Conservation (phyloP, 768 basidiomycete species). For the Rhodocollybia butyracea region DNA sequence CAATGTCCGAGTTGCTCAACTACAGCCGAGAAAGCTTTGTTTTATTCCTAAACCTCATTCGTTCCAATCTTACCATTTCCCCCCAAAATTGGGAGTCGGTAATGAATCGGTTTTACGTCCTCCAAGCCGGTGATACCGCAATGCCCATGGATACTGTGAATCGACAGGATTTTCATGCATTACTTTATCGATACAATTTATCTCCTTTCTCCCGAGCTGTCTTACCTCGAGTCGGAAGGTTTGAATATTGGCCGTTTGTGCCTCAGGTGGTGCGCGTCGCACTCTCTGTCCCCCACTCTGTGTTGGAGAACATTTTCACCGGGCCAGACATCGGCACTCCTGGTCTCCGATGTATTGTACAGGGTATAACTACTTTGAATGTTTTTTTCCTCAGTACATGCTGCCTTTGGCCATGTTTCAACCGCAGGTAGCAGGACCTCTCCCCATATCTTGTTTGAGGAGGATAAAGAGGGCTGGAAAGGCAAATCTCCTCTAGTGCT, state of each 20-base stretch:
- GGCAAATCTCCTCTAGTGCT: slow-evolving; percentile 24
- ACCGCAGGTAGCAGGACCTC: slow-evolving; percentile 15
- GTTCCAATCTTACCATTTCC: slow-evolving; percentile 24
- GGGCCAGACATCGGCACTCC: slow-evolving; percentile 23
- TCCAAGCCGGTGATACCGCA: slow-evolving; percentile 15
- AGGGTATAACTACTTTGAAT: slow-evolving; percentile 20
- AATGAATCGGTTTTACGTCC: slow-evolving; percentile 31
- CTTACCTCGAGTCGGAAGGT: slow-evolving; percentile 16
- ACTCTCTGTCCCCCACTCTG: slow-evolving; percentile 31
- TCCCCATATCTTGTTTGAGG: slow-evolving; percentile 15
- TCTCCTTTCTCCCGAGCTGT: slow-evolving; percentile 20
- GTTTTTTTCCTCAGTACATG: slow-evolving; percentile 28
- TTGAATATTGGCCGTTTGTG: slow-evolving; percentile 26
- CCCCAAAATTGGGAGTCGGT: slow-evolving; percentile 38
- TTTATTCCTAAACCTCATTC: slow-evolving; percentile 38
- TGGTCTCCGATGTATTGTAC: slow-evolving; percentile 31
- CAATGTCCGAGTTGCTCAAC: slow-evolving; percentile 27
- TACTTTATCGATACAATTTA: slow-evolving; percentile 39
- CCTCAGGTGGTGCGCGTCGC: slow-evolving; percentile 32
- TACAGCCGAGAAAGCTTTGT: slow-evolving; percentile 50
- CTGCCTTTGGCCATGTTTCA: slow-evolving; percentile 18
- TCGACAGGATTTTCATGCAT: slow-evolving; percentile 45
- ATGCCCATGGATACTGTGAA: slow-evolving; percentile 25
- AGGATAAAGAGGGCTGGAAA: slow-evolving; percentile 20
- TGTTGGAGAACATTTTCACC: slow-evolving; percentile 20